Percentiles rank a stretch among this genome's conserved stretches.
phyloP scores from a whole-genome alignment of 2,329 filamentous ascomycete species.

The Cercospora zeina region DNA sequence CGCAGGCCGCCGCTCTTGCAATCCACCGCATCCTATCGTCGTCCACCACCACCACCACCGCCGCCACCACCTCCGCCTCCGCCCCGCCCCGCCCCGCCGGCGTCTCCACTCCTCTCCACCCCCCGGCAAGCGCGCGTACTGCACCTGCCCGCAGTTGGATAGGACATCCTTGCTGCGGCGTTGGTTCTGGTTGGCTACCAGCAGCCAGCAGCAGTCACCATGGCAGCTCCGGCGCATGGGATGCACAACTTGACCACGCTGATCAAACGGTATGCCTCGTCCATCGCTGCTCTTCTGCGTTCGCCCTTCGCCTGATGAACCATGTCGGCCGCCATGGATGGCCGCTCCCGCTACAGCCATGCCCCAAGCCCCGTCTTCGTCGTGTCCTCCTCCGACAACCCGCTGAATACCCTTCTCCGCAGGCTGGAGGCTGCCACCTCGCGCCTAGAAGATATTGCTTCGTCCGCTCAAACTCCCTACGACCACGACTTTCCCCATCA shows the following conservation, averaged over 20 bases:
- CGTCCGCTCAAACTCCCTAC: conserved; percentile 59
- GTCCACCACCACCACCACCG: background rate
- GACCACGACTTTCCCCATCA: conserved; percentile 45
- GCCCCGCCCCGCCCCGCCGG: background rate
- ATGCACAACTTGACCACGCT: conserved; percentile 97
- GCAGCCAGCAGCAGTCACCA: background rate
- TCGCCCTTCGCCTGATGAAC: background rate
- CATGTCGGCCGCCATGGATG: conserved; percentile 17
- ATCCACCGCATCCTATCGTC: no score
- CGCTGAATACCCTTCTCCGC: conserved; percentile 52
- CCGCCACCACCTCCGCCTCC: background rate
- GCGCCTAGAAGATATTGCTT: conserved; percentile 92
- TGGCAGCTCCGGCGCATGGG: conserved; percentile 48
- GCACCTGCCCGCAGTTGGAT: conserved; percentile 2
- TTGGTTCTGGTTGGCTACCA: conserved; percentile 7
- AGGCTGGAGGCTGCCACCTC: conserved; percentile 97
- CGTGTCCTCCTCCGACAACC: conserved; percentile 35
- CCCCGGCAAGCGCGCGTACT: background rate
- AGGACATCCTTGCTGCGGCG: conserved; percentile 5
- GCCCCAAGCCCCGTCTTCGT: conserved; percentile 23
- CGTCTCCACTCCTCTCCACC: background rate
- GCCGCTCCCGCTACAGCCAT: conserved; percentile 25
- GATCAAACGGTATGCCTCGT: conserved; percentile 77
- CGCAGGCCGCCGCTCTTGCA: background rate
- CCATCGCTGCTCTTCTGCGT: conserved; percentile 11